Evolutionary conservation across 2,329 filamentous ascomycete genomes (phyloP).

Genomic region (Cordyceps sp.): DNA sequence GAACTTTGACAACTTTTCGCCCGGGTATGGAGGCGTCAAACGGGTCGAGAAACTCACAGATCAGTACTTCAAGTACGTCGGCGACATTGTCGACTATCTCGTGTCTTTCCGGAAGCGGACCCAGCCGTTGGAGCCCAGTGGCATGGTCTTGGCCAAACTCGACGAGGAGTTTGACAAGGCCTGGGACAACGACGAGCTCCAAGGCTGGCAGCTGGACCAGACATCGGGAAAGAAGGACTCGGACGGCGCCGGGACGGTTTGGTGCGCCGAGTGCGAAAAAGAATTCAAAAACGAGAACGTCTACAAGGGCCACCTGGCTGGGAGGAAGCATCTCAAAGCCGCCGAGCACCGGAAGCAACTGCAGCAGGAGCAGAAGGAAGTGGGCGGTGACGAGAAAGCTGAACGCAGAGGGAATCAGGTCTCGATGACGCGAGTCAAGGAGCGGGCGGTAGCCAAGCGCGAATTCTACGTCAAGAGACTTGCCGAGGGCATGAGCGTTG

Average conservation of each 20-base stretch:
- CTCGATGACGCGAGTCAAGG: slow-evolving; percentile 51
- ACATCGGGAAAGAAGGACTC: slow-evolving; percentile 7
- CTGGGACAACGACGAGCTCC: slow-evolving; percentile 67
- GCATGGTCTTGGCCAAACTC: slow-evolving; percentile 59
- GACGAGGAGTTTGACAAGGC: slow-evolving; percentile 70
- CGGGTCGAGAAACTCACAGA: slow-evolving; percentile 78
- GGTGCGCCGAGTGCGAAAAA: slow-evolving; percentile 85
- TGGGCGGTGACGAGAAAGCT: slow-evolving; percentile 13
- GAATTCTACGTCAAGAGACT: slow-evolving; percentile 73
- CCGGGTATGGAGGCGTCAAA: slow-evolving; percentile 58
- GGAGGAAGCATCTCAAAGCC: slow-evolving; percentile 62
- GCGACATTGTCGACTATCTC: slow-evolving; percentile 63
- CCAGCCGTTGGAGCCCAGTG: slow-evolving; percentile 70
- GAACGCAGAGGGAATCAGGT: slow-evolving; percentile 10
- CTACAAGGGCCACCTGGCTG: slow-evolving; percentile 73
- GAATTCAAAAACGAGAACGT: slow-evolving; percentile 93
- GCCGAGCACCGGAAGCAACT: slow-evolving; percentile 37
- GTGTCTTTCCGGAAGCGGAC: slow-evolving; percentile 78
- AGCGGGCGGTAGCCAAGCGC: slow-evolving; percentile 76
- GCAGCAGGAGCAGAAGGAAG: slow-evolving; percentile 25
- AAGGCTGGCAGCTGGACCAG: slow-evolving; percentile 56
- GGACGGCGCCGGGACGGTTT: slow-evolving; percentile 47
- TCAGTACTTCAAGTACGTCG: slow-evolving; percentile 80
- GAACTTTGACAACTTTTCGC: slow-evolving; percentile 71
- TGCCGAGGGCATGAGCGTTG: slow-evolving; percentile 66